These are phyloP conservation scores for Domatiomyces catenatus DNA, from an alignment of 2,329 filamentous ascomycete genomes.

Conservation along the genomic window DNA sequence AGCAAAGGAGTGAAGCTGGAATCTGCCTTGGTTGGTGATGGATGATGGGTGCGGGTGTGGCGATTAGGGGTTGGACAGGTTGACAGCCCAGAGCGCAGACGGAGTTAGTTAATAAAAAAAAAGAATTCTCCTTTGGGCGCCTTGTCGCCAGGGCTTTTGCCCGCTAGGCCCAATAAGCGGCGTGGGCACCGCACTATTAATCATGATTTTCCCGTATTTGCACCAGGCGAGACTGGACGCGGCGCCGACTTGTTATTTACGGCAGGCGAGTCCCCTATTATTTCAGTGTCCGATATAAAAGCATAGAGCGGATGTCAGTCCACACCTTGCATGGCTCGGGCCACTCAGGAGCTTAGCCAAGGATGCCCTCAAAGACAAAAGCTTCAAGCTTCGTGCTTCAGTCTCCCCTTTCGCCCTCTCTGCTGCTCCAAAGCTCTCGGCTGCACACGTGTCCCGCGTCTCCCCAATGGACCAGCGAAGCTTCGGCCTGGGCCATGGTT, in stretches of 20 bases:
- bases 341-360: neutral
- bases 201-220: neutral
- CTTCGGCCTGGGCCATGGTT: neutral
- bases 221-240: no score
- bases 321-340: neutral
- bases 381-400: neutral
- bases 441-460: neutral
- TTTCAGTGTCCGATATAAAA: neutral
- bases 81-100: neutral
- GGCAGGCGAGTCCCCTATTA: neutral
- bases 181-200: neutral
- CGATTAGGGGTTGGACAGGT: neutral
- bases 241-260: neutral
- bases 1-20: slow-evolving; percentile 51
- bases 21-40: slow-evolving; percentile 26
- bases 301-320: neutral
- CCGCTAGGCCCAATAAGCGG: neutral
- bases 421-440: neutral
- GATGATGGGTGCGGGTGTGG: slow-evolving; percentile 4
- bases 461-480: neutral
- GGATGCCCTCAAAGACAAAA: neutral
- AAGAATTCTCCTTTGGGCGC: neutral
- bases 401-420: neutral
- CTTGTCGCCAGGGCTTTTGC: neutral
- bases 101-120: neutral